These are phyloP conservation scores for Acanthochlamys bracteata DNA, from an alignment of 106 monocot genomes.

Conservation along the genomic window DNA sequence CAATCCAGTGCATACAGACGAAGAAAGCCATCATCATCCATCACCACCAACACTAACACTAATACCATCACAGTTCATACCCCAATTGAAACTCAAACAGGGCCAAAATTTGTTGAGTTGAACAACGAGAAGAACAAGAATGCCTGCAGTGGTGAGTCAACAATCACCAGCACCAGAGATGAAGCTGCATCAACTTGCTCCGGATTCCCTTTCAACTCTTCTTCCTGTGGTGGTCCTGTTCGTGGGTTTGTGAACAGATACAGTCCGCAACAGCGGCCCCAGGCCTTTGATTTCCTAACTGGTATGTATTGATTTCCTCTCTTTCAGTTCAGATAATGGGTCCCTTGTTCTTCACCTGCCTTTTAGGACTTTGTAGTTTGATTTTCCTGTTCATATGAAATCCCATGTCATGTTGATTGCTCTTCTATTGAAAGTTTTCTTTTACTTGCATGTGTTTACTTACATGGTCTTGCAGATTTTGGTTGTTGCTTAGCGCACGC, in stretches of 20 bases:
- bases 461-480: too few species aligned
- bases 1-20: conserved; percentile 32
- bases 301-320: conserved; percentile 5
- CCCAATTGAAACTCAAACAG: neutral
- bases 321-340: neutral
- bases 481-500: too few species aligned
- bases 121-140: conserved; percentile 1
- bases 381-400: neutral
- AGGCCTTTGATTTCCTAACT: conserved; percentile 2
- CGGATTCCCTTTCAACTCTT: neutral
- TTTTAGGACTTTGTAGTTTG: neutral
- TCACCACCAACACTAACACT: neutral
- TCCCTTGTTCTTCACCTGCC: neutral
- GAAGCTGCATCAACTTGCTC: conserved; percentile 18
- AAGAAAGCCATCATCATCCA: conserved; percentile 13
- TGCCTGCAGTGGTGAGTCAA: conserved; percentile 40
- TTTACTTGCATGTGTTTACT: too few species aligned
- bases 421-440: too few species aligned
- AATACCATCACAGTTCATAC: neutral
- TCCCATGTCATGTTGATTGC: too few species aligned
- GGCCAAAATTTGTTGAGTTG: neutral
- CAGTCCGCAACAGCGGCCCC: neutral
- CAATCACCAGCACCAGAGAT: conserved; percentile 27
- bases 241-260: conserved; percentile 6
- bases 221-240: neutral